Conservation (phyloP, 1,284 basidiomycete genomes). For the Tilletiaria anomala region DNA sequence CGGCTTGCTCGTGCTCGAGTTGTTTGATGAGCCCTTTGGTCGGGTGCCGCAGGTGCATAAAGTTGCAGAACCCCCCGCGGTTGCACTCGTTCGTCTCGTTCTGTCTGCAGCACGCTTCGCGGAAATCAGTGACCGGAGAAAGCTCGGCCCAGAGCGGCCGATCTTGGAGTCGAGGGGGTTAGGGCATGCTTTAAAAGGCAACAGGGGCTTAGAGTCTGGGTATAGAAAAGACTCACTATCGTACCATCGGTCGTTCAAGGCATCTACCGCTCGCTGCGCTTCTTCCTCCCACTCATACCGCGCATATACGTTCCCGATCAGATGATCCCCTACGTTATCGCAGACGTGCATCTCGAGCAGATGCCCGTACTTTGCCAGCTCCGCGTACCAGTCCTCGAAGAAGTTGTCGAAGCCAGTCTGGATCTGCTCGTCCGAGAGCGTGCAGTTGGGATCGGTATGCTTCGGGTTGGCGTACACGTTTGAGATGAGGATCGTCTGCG, state of each 20-base stretch:
- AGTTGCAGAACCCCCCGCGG: slow-evolving; percentile 69
- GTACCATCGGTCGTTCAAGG: slow-evolving; percentile 92
- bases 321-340: slow-evolving; percentile 96
- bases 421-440: slow-evolving; percentile 58
- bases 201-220: background rate
- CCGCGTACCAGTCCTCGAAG: slow-evolving; percentile 64
- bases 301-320: slow-evolving; percentile 97
- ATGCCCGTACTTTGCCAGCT: slow-evolving; percentile 86
- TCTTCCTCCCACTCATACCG: slow-evolving; percentile 98
- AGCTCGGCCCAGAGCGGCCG: slow-evolving; percentile 95
- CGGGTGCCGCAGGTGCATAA: slow-evolving; percentile 65
- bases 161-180: too few species aligned
- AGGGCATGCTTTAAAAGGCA: background rate
- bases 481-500: slow-evolving; percentile 90
- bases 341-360: slow-evolving; percentile 88
- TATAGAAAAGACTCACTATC: slow-evolving; percentile 51
- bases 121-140: slow-evolving; percentile 94
- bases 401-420: slow-evolving; percentile 94
- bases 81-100: slow-evolving; percentile 52
- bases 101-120: slow-evolving; percentile 95
- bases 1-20: slow-evolving; percentile 28
- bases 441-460: slow-evolving; percentile 66
- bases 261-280: slow-evolving; percentile 81
- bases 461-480: slow-evolving; percentile 98
- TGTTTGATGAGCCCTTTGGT: slow-evolving; percentile 14